Conservation (phyloP, 148 eudicot species). For the Fagopyrum esculentum region DNA sequence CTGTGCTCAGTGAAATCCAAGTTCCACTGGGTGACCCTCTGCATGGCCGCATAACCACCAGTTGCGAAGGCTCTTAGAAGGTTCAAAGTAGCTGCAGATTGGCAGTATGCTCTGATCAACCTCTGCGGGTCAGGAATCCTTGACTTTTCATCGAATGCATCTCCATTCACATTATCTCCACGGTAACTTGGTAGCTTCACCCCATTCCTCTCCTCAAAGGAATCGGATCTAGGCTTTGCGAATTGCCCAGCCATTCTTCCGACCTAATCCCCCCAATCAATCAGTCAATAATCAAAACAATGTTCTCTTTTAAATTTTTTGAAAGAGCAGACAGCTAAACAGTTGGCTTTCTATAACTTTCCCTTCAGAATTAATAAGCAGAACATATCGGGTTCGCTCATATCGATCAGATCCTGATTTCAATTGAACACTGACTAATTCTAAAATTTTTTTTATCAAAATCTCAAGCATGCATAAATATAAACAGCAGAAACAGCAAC, state of each 20-base stretch:
- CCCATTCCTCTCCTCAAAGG: constrained; percentile 22
- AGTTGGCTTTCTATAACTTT: not conserved
- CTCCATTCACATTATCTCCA: constrained; percentile 27
- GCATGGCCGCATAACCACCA: constrained; percentile 18
- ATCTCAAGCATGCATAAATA: not conserved
- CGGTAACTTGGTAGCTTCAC: constrained; percentile 28
- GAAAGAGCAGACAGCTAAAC: not conserved
- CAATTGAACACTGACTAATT: not conserved
- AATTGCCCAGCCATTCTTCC: constrained; percentile 24
- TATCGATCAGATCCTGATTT: not conserved
- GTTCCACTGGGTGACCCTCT: constrained; percentile 29
- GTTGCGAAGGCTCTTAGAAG: constrained; percentile 16
- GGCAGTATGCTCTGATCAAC: constrained; percentile 12
- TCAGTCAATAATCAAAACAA: not conserved
- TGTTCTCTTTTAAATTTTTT: not conserved
- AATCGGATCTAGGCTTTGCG: constrained; percentile 21
- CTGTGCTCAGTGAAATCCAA: constrained; percentile 25
- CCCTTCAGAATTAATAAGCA: not conserved
- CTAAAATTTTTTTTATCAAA: not conserved
- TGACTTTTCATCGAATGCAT: constrained; percentile 17
- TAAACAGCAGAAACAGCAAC: not conserved
- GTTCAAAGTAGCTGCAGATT: constrained; percentile 15
- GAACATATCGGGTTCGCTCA: not conserved
- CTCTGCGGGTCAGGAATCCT: constrained; percentile 17
- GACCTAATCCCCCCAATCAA: constrained; percentile 12